Evolutionary conservation across 2,329 filamentous ascomycete genomes (phyloP).

Genomic region (Penicillium sclerotiorum): DNA sequence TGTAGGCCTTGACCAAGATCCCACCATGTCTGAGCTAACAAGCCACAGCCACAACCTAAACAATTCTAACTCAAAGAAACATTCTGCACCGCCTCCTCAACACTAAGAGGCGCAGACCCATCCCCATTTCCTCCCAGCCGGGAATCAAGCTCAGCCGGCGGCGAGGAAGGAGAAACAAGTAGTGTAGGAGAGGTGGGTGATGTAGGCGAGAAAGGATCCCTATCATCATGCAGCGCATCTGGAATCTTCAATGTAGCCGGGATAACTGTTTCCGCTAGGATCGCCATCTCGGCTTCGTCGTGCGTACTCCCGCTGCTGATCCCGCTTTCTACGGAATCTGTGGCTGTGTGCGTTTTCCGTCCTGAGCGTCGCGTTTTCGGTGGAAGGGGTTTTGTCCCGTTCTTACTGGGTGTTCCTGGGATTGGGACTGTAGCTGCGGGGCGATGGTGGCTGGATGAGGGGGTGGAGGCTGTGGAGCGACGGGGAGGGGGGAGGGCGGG

Average conservation of each 20-base stretch:
- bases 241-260: background rate
- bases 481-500: conserved; percentile 46
- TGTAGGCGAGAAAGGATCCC: conserved; percentile 25
- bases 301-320: conserved; percentile 15
- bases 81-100: conserved; percentile 40
- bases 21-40: background rate
- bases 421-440: conserved; percentile 7
- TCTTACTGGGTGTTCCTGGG: conserved; percentile 13
- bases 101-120: conserved; percentile 26
- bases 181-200: conserved; percentile 24
- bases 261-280: conserved; percentile 6
- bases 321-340: conserved; percentile 28
- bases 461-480: conserved; percentile 35
- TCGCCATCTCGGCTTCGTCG: conserved; percentile 12
- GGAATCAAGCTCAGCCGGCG: background rate
- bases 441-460: conserved; percentile 31
- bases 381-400: conserved; percentile 40
- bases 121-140: background rate
- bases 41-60: too few species aligned
- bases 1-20: background rate
- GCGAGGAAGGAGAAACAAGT: conserved; percentile 14
- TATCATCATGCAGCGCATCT: background rate
- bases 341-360: conserved; percentile 29
- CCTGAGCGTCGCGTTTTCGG: conserved; percentile 48
- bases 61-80: conserved; percentile 29